Evolutionary conservation across 2,329 filamentous ascomycete genomes (phyloP), one percentile per base, ranked within the genome.

Genomic region (Pestalotiopsis sp.): DNA sequence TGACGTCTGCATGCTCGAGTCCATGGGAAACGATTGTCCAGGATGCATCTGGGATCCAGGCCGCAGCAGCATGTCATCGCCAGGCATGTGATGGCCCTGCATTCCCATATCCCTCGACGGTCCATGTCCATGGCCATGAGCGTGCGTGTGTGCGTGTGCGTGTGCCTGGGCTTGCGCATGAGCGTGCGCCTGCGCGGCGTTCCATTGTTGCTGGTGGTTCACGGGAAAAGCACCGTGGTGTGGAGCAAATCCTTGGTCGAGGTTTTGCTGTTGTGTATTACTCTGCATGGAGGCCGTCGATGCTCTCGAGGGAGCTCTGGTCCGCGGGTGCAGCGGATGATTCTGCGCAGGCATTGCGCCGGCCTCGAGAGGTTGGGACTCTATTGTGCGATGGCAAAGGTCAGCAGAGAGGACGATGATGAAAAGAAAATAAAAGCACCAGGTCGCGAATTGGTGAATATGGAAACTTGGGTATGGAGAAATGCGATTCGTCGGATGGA

Each of bases 21-120:
- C 86, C 70, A 85, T 85, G 67, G 82, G 73, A 73, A 84, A 87
- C 20, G 83, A 81, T 66, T 83, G 83, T 59, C 81, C 82, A 62
- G 82, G 80, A 71, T 88, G 86, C 74, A 90, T 83, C 71, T 89
- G 88, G 25, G 85, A 83, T 36, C 86, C 84, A 20, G 86, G 85
- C 68, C 89, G 86, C 70, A 91, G 80, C 62, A 91, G 85, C 80
- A 90, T 85, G 69, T 89, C 87, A 72, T 90, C 89, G 27, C 86
- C 80, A 3, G 86, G 84, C 81, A 90, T 83, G 66, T 82, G 78
- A 41, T 77, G 74, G 7, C 52, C 68, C 9, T 58, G 25, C 12
- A 78, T 75, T 7, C 78, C 75, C 71, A 87, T 82, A 62, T 83
- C 82, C 73, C 83, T 83, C 11, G 80, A 74, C 66, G 84, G 83